Evolutionary conservation across 805 yeast species (phyloP).

Genomic region (Lipomyces anomalus): DNA sequence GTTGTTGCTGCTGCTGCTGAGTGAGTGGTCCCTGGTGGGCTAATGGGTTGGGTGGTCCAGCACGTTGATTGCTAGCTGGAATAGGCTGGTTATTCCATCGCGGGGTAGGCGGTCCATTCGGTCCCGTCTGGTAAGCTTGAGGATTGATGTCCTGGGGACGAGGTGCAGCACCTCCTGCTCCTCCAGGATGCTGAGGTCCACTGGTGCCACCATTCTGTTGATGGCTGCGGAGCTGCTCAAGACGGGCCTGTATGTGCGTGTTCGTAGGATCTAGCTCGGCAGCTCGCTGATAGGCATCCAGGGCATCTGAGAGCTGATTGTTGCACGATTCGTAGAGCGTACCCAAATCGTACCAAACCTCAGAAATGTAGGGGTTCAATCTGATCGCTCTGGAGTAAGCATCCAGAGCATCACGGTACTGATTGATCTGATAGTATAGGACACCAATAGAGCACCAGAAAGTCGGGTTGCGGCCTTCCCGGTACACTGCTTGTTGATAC

Average conservation of each 20-base stretch:
- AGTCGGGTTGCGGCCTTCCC: constrained; percentile 94
- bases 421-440: constrained; percentile 89
- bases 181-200: constrained; percentile 49
- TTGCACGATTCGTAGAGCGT: constrained; percentile 96
- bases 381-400: constrained; percentile 96
- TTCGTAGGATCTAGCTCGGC: constrained; percentile 91
- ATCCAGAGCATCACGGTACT: constrained; percentile 93
- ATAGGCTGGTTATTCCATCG: constrained; percentile 20
- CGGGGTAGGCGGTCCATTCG: constrained; percentile 50
- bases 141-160: constrained; percentile 51
- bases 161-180: constrained; percentile 55
- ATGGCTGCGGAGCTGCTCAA: constrained; percentile 59
- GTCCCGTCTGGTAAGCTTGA: constrained; percentile 49
- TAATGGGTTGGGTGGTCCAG: constrained; percentile 22
- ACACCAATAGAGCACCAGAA: constrained; percentile 98
- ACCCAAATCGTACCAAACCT: constrained; percentile 98
- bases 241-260: constrained; percentile 87
- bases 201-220: constrained; percentile 58
- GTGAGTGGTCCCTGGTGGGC: constrained; percentile 24
- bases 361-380: constrained; percentile 90
- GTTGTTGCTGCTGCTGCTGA: constrained; percentile 14
- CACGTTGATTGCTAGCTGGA: constrained; percentile 16
- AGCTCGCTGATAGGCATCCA: constrained; percentile 96
- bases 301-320: constrained; percentile 88
- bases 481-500: constrained; percentile 96